These are phyloP conservation scores for Cynara cardunculus DNA, from an alignment of 129 eudicot species.

Conservation along the genomic window DNA sequence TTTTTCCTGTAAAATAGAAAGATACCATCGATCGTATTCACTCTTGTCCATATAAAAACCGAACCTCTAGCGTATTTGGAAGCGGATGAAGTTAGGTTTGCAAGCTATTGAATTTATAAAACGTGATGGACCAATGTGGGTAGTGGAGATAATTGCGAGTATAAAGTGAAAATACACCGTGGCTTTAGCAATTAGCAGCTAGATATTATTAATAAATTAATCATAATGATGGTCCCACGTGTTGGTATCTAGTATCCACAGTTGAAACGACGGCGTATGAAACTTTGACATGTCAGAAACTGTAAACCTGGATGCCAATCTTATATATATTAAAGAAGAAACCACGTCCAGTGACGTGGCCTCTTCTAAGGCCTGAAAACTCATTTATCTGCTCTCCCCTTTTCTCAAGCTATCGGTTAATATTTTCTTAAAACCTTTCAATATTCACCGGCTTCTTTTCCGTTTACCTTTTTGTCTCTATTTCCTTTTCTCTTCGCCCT, in stretches of 20 bases:
- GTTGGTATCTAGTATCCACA: slow-evolving; percentile 16
- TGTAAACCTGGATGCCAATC: slow-evolving; percentile 14
- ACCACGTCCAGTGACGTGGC: too few relatives aligned
- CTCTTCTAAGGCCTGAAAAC: too few relatives aligned
- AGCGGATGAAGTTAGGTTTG: not conserved
- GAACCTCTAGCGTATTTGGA: not conserved
- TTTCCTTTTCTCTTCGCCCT: too few relatives aligned
- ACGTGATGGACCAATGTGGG: not conserved
- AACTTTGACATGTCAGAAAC: slow-evolving; percentile 32
- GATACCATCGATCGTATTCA: too few relatives aligned
- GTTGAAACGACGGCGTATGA: slow-evolving; percentile 22
- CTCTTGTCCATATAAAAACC: not conserved
- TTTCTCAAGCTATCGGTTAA: too few relatives aligned
- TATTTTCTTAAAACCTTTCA: too few relatives aligned
- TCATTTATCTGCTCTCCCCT: too few relatives aligned
- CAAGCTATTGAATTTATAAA: not conserved
- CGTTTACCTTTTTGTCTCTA: too few relatives aligned
- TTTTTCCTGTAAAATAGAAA: not conserved
- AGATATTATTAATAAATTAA: slow-evolving; percentile 21
- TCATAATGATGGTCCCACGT: slow-evolving; percentile 36
- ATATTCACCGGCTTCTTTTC: too few relatives aligned
- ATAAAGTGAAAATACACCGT: slow-evolving; percentile 6
- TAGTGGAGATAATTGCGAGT: slow-evolving; percentile 3
- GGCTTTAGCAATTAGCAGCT: slow-evolving; percentile 24
- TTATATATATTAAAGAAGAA: too few relatives aligned